phyloP scores from a whole-genome alignment of 345 rosid genomes.

The Cochlearia excelsa region DNA sequence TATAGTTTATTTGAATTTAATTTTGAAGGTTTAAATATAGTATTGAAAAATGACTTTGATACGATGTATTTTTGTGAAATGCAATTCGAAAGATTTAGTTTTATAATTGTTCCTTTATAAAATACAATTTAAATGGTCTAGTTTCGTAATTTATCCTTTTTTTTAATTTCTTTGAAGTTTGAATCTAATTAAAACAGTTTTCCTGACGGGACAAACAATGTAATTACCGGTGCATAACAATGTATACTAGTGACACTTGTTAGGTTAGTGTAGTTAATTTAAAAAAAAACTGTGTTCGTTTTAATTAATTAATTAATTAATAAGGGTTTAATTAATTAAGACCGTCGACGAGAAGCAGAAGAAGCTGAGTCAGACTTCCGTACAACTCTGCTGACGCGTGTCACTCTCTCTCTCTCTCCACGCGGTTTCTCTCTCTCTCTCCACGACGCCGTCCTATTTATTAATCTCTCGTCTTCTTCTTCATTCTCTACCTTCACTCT shows the following conservation, averaged over 20 bases:
- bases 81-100: no score
- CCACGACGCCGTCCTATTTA: constrained; percentile 40
- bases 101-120: no score
- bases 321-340: neutral
- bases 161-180: no score
- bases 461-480: neutral
- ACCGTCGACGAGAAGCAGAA: neutral
- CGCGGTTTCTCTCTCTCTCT: constrained; percentile 23
- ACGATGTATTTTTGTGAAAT: no score
- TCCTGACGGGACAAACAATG: no score
- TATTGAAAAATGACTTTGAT: no score
- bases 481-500: constrained; percentile 18
- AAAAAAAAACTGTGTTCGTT: neutral
- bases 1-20: no score
- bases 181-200: no score
- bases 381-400: constrained; percentile 40
- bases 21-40: no score
- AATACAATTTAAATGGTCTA: no score
- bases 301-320: neutral
- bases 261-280: neutral
- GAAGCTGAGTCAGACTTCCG: constrained; percentile 41
- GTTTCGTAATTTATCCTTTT: no score
- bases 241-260: neutral
- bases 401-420: constrained; percentile 29
- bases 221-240: neutral